Base-by-base conservation (phyloP, 352 stramenopile genomes). In the Pythium periplocum region DNA sequence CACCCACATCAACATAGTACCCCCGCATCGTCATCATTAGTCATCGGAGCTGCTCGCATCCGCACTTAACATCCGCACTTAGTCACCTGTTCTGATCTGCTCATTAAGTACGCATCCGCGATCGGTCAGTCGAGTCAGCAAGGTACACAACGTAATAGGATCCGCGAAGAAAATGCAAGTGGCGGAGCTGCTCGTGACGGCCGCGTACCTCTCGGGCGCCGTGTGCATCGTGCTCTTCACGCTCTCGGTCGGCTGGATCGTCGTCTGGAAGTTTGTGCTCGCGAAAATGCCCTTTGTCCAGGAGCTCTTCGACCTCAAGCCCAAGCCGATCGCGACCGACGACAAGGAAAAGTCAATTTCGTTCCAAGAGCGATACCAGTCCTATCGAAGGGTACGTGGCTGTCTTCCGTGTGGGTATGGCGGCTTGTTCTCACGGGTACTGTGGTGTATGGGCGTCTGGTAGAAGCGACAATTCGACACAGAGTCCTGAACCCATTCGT, bases 171-270 rank as follows among this genome's bases (percentile, higher is more conserved):
- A 26, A 26, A 26, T 26, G 17, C 17, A 50, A n/a, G 53, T 68
- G 44, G 65, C 71, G 30, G 75, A 86, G 64, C 57, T 84, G 48
- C 61, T 83, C 5, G 64, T 87, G 58, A 83, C 73, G 53, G 68
- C 65, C 51, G 76, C 74, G 45, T 92, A 92, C 67, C 68, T 92
- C 7, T 80, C 75, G 1, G 81, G 81, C 12, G 81, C 81, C 0
- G 75, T 92, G 41, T 83, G 75, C 59, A 92, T 92, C 64, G 73
- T 92, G 51, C 81, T 92, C n/a, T 78, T 86, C 55, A 92, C 81
- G 50, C 62, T 92, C 7, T 71, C 57, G 4, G 48, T 92, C 33
- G 79, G 78, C 50, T 92, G 81, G 81, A 73, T 92, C 49, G 69
- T 86, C n/a, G 81, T 92, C 51, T 92, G 81, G 81, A 92, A 90